Evolutionary conservation across 805 yeast genomes (phyloP).

Genomic region (Phaffomyces antillensis): DNA sequence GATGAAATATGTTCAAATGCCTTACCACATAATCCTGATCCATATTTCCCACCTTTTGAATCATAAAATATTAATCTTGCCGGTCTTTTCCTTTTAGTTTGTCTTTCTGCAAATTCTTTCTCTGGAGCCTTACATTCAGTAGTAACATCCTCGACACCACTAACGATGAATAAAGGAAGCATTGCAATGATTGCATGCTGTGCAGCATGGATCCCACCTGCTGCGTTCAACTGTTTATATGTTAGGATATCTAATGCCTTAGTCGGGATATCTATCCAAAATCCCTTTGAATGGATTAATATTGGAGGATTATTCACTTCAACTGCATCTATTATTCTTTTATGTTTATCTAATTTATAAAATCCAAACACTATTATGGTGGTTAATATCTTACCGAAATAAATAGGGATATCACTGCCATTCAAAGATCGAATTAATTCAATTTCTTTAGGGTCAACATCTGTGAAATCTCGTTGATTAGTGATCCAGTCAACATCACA

Average conservation of each 20-base stretch:
- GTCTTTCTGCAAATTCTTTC: constrained; percentile 80
- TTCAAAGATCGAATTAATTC: constrained; percentile 53
- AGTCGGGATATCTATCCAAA: constrained; percentile 85
- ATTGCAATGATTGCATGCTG: constrained; percentile 84
- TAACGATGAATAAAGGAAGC: constrained; percentile 64
- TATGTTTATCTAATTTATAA: constrained; percentile 72
- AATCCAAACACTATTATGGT: constrained; percentile 85
- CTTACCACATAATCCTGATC: constrained; percentile 73
- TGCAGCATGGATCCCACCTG: constrained; percentile 96
- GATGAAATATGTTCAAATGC: constrained; percentile 74
- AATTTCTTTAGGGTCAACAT: constrained; percentile 79
- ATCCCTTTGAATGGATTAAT: constrained; percentile 60
- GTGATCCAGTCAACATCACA: constrained; percentile 95
- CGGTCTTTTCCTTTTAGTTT: constrained; percentile 70
- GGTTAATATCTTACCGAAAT: constrained; percentile 66
- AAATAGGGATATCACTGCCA: constrained; percentile 50
- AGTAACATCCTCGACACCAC: constrained; percentile 69
- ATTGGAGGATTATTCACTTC: constrained; percentile 90
- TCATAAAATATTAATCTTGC: constrained; percentile 83
- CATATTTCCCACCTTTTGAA: constrained; percentile 70
- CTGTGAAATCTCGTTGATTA: constrained; percentile 84
- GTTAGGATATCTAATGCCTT: constrained; percentile 52
- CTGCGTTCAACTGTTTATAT: constrained; percentile 53
- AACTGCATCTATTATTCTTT: constrained; percentile 84
- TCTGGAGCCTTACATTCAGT: constrained; percentile 98